These are phyloP conservation scores for Annona squamosa DNA, from an alignment of 164 flowering plant genomes.

Conservation along the genomic window DNA sequence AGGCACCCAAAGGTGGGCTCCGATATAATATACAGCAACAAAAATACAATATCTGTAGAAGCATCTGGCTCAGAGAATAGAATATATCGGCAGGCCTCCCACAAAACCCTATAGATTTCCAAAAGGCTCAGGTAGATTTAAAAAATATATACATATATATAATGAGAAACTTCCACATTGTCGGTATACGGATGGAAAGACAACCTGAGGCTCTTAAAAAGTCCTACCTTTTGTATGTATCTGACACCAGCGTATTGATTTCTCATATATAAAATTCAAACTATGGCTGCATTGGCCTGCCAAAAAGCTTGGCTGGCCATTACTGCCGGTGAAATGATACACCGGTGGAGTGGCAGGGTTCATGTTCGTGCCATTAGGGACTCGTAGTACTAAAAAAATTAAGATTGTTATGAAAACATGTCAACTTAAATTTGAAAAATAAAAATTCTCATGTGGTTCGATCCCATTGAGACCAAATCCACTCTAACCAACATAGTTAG, in stretches of 20 bases:
- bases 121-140: not conserved
- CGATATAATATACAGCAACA: not conserved
- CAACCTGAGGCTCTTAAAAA: not conserved
- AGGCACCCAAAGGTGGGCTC: not conserved
- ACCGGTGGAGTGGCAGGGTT: not conserved
- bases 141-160: not conserved
- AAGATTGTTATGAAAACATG: too few relatives aligned
- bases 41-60: not conserved
- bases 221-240: not conserved
- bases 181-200: not conserved
- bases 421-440: too few relatives aligned
- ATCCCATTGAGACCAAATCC: too few relatives aligned
- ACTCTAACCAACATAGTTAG: too few relatives aligned
- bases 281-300: not conserved
- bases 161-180: constrained; percentile 2
- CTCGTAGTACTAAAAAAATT: too few relatives aligned
- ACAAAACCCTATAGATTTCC: not conserved
- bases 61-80: not conserved
- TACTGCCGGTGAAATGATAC: not conserved
- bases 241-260: not conserved
- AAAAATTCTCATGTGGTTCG: too few relatives aligned
- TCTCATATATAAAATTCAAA: not conserved
- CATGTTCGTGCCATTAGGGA: not conserved
- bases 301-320: not conserved
- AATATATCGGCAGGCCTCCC: not conserved